Evolutionary conservation across 202 grass and related monocot genomes (phyloP), one percentile per base, ranked within the genome.

Genomic region (Cymbopogon flexuosus): DNA sequence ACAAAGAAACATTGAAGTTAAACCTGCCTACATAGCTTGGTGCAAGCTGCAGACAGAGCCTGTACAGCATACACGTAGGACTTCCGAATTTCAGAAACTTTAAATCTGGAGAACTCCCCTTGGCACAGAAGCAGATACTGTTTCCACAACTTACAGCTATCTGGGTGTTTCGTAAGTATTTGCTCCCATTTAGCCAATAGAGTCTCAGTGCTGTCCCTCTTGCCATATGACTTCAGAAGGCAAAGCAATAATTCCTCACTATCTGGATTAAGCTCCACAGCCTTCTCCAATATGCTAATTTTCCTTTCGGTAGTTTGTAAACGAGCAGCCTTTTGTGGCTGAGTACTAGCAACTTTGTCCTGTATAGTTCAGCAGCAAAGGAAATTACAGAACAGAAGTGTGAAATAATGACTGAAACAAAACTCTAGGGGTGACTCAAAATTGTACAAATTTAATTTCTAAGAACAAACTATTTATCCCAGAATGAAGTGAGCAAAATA

Each of bases 11-110:
- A 61, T 81, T 79, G 73, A 89, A 57, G 83, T 63, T 82, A 68
- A 93, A 97, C 92, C 95, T 97, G 90, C 90, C 82, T 97, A 92
- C 90, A 88, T 65, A 94, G 81, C 90, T 97, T 97, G 82, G 84
- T 78, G 72, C 88, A 89, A 76, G 90, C 84, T 77, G 92, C 86
- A 79, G 88, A 91, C 77, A 97, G 76, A 73, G 95, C 88, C 42
- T 94, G 90, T 78, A 94, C 70, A 69, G 95, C 95, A 93, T 94
- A 92, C 76, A 84, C 43, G 65, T 91, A 98, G 46, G 62, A 81
- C 71, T 84, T 94, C 71, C 86, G 83, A 24, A 89, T 77, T 69
- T 98, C 90, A 67, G 95, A 93, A 63, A 98, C 95, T 87, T 91
- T 98, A 75, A 94, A 98, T 79, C 81, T 87, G 77, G 95, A 98